Evolutionary conservation across 1,284 basidiomycete species (phyloP).

Genomic region (Ganoderma boninense): DNA sequence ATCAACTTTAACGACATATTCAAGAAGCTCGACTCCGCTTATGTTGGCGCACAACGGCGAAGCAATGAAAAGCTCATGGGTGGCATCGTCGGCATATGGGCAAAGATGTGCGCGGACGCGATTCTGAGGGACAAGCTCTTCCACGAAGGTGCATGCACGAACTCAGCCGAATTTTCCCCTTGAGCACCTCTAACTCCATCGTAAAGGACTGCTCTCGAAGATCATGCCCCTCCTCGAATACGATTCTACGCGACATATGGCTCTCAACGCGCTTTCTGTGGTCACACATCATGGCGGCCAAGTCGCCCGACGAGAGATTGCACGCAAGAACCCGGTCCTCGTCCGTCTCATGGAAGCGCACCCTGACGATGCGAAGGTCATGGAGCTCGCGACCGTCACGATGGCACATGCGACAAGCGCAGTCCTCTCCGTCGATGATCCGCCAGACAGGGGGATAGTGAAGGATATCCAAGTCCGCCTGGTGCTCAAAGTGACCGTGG

Average conservation of each 20-base stretch:
- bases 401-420: conserved; percentile 61
- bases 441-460: conserved; percentile 46
- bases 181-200: background rate
- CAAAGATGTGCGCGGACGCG: conserved; percentile 68
- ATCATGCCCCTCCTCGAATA: conserved; percentile 60
- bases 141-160: conserved; percentile 53
- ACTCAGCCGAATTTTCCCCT: background rate
- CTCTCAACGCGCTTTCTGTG: conserved; percentile 60
- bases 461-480: conserved; percentile 53
- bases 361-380: conserved; percentile 56
- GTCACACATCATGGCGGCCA: conserved; percentile 70
- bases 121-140: conserved; percentile 65
- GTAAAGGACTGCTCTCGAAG: conserved; percentile 59
- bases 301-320: conserved; percentile 58
- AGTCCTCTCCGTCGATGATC: conserved; percentile 51
- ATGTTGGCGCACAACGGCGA: conserved; percentile 28
- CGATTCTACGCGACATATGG: conserved; percentile 56
- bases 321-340: conserved; percentile 51
- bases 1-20: conserved; percentile 60
- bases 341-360: conserved; percentile 54
- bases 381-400: conserved; percentile 59
- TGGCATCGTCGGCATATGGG: conserved; percentile 66
- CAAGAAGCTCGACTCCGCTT: conserved; percentile 51
- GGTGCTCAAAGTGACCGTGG: conserved; percentile 53
- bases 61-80: conserved; percentile 46